phyloP scores from a whole-genome alignment of 225 moss, liverwort and hornwort genomes.

The Physcomitrellopsis africana region DNA sequence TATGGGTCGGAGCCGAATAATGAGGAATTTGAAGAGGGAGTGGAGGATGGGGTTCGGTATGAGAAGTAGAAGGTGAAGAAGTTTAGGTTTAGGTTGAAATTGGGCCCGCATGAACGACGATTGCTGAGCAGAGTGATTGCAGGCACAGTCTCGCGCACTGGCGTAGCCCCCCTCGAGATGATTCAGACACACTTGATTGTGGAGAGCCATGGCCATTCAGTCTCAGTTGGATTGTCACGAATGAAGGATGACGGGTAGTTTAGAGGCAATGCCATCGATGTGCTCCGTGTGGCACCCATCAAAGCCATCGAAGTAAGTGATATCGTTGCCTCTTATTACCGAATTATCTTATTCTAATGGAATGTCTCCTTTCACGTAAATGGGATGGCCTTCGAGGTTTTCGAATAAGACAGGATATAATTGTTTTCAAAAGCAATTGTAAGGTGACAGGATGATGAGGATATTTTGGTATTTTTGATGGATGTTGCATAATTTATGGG shows the following conservation, averaged over 20 bases:
- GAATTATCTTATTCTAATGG: not conserved
- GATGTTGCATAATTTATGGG: too few species aligned
- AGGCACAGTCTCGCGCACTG: conserved; percentile 77
- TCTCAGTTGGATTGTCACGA: conserved; percentile 66
- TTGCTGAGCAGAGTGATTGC: conserved; percentile 81
- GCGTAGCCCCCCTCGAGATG: conserved; percentile 78
- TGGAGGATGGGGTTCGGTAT: conserved; percentile 8
- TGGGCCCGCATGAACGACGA: conserved; percentile 68
- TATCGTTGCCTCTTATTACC: not conserved
- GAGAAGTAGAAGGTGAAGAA: conserved; percentile 26
- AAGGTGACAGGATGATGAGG: too few species aligned
- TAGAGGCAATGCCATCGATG: conserved; percentile 80
- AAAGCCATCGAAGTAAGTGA: conserved; percentile 78
- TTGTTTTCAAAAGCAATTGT: too few species aligned
- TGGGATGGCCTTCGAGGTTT: too few species aligned
- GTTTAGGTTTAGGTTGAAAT: conserved; percentile 67
- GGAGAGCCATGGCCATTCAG: conserved; percentile 60
- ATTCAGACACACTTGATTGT: conserved; percentile 87
- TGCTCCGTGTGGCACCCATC: too few species aligned
- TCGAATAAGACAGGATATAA: too few species aligned
- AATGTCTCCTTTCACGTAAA: not conserved
- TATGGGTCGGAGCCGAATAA: conserved; percentile 39
- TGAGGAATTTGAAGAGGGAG: conserved; percentile 27
- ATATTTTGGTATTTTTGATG: too few species aligned
- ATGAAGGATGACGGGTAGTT: conserved; percentile 84